A percentile compares a stretch with the other conserved stretches of the same genome.
Conservation (phyloP, 1,139 yeast species). For the Yamadazyma diospyri region DNA sequence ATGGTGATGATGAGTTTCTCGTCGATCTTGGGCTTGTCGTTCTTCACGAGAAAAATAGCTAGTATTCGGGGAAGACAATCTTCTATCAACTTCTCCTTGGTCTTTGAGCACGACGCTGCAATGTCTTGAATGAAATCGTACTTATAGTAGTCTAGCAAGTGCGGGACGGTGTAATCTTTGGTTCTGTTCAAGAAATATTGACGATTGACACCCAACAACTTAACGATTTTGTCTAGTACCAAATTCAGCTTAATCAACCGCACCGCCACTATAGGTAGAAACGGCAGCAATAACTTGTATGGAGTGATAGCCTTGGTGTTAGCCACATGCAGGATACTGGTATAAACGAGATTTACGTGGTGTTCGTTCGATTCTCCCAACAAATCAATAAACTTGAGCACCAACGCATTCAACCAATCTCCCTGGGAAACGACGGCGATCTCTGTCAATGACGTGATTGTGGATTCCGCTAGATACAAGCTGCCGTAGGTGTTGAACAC, state of each 20-base stretch:
- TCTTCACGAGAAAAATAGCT: conserved; percentile 39
- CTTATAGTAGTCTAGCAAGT: conserved; percentile 62
- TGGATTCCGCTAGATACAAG: conserved; percentile 56
- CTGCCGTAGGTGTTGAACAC: conserved; percentile 22
- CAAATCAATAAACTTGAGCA: conserved; percentile 56
- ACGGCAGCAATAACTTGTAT: conserved; percentile 73
- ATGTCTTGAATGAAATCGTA: conserved; percentile 59
- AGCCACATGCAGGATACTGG: conserved; percentile 50
- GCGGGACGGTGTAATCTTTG: conserved; percentile 72
- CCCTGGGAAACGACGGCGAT: conserved; percentile 57
- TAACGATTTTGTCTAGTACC: conserved; percentile 59
- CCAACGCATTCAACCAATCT: conserved; percentile 57
- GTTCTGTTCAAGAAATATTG: conserved; percentile 66
- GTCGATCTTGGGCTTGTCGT: conserved; percentile 31
- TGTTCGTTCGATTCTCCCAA: conserved; percentile 61
- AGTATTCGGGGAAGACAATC: conserved; percentile 37
- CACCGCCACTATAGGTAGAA: conserved; percentile 70
- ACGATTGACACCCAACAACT: conserved; percentile 59
- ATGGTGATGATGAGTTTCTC: conserved; percentile 52
- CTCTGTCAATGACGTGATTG: conserved; percentile 58
- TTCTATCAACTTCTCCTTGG: conserved; percentile 33
- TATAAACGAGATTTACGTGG: conserved; percentile 60
- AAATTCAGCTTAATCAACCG: conserved; percentile 58
- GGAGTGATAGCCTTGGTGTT: conserved; percentile 48
- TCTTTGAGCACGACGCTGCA: conserved; percentile 33